These are phyloP conservation scores for Funneliformis caledonium DNA, from an alignment of 371 early-diverging fungal species.

Conservation along the genomic window DNA sequence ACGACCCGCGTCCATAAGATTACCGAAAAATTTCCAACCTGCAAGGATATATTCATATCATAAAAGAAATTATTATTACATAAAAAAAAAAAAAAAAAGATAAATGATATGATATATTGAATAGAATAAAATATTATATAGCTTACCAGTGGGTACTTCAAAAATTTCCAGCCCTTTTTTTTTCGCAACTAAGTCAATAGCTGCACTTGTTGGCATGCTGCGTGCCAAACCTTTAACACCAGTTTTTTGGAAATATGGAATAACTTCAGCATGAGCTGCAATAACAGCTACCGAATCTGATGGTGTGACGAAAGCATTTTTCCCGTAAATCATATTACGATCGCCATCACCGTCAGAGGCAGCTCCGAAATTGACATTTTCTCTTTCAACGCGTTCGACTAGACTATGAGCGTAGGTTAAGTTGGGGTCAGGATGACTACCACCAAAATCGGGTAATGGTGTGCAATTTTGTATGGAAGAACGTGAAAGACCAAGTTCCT, in stretches of 20 bases:
- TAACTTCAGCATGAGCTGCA: slow-evolving; percentile 85
- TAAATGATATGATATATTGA: slow-evolving; percentile 1
- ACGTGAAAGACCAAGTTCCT: slow-evolving; percentile 86
- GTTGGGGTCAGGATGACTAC: slow-evolving; percentile 97
- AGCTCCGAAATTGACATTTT: slow-evolving; percentile 87
- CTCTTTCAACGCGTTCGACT: slow-evolving; percentile 85
- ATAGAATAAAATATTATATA: too few relatives aligned
- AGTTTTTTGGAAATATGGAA: slow-evolving; percentile 90
- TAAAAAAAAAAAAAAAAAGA: background rate
- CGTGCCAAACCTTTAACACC: slow-evolving; percentile 92
- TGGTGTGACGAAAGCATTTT: slow-evolving; percentile 93
- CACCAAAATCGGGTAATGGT: slow-evolving; percentile 91
- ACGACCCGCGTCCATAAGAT: slow-evolving; percentile 96
- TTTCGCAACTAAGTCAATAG: slow-evolving; percentile 89
- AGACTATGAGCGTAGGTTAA: slow-evolving; percentile 95
- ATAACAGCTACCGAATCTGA: slow-evolving; percentile 97
- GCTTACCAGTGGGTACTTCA: slow-evolving; percentile 83
- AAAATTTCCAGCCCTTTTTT: slow-evolving; percentile 77
- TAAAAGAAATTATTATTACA: background rate
- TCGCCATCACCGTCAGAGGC: slow-evolving; percentile 95
- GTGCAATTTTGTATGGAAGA: slow-evolving; percentile 82
- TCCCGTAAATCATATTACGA: slow-evolving; percentile 97
- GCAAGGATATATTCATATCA: background rate
- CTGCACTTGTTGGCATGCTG: slow-evolving; percentile 94
- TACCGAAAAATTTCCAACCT: slow-evolving; percentile 98